Percentiles rank a stretch among this genome's conserved stretches.
Conservation (phyloP, 371 early-diverging fungal genomes). For the Batrachochytrium dendrobatidis region DNA sequence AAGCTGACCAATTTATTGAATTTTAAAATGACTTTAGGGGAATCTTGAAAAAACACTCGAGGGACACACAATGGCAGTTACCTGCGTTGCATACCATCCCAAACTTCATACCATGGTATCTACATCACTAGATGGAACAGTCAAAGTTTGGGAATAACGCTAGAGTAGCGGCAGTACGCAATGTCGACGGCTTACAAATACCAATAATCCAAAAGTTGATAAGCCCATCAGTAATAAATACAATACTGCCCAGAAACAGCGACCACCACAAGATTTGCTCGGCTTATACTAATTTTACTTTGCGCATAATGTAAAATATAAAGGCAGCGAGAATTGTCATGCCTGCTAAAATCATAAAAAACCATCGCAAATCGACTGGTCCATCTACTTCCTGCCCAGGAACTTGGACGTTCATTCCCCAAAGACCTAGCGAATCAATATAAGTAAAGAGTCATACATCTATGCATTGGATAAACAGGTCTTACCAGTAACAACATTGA, state of each 20-base stretch:
- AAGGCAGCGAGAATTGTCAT: background rate
- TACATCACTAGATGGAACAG: conserved; percentile 45
- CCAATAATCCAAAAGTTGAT: background rate
- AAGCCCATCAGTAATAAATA: no score
- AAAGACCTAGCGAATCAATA: conserved; percentile 36
- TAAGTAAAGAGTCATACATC: background rate
- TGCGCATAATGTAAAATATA: background rate
- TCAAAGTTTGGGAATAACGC: conserved; percentile 26
- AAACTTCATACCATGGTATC: conserved; percentile 39
- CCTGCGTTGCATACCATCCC: conserved; percentile 52
- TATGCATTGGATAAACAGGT: background rate
- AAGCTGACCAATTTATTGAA: background rate
- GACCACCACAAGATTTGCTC: background rate
- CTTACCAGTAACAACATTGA: conserved; percentile 85
- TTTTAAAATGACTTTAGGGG: conserved; percentile 31
- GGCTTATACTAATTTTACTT: background rate
- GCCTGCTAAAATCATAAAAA: background rate
- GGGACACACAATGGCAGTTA: conserved; percentile 48
- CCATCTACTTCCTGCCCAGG: conserved; percentile 32
- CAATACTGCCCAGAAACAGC: no score
- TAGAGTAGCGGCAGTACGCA: background rate
- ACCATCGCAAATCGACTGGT: background rate
- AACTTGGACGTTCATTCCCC: conserved; percentile 83
- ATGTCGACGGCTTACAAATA: background rate
- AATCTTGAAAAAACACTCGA: conserved; percentile 32